Base-by-base conservation (phyloP, 1,284 basidiomycete species). In the Sporisorium graminicola region DNA sequence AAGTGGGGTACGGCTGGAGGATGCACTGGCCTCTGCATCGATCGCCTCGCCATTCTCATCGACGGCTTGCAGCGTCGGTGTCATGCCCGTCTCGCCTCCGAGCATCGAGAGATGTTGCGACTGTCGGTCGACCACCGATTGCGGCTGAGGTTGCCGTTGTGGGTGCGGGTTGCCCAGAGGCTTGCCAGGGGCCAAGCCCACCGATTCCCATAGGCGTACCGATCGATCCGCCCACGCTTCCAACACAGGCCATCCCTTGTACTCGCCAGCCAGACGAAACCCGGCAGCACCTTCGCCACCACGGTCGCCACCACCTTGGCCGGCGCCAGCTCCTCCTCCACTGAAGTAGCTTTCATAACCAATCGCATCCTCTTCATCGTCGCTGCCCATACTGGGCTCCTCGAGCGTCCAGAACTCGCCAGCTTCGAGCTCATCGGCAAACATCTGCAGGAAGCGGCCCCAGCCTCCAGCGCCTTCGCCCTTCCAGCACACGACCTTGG, bases 361-460 rank as follows among this genome's bases (percentile, higher is more conserved):
- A 18, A 85, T 81, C 47, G 61, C 55, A 55, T 85, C 83, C 54
- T 85, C 83, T 20, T 82, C 80, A 49, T 79, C 82, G 13, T 75
- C 74, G 42, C 72, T 74, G 58, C 74, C 73, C 9, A 58, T 56
- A 16, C 49, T 62, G 1, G 47, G 52, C 37, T 74, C 82, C 26
- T 82, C 79, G 35, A 83, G 77, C 26, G 74, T 75, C 67, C 68
- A 85, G 22, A 80, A 74, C 7, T 95, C 94, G 3, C 94, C 94
- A 53, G 88, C 90, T 87, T 98, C 96, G 27, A 99, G 86, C 71
- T 98, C 95, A 50, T 99, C 96, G 3, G 91, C 94, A 82, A 98
- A 96, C 53, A 88, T 89, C n/a, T 94, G 91, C 42, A 99, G 87
- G 93, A 95, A 99, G 81, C 91, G 91, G 37, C 93, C 96, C 96